These are phyloP conservation scores for Rhynchospora tenuis DNA, from an alignment of 176 grass and related monocot species.

Conservation along the genomic window DNA sequence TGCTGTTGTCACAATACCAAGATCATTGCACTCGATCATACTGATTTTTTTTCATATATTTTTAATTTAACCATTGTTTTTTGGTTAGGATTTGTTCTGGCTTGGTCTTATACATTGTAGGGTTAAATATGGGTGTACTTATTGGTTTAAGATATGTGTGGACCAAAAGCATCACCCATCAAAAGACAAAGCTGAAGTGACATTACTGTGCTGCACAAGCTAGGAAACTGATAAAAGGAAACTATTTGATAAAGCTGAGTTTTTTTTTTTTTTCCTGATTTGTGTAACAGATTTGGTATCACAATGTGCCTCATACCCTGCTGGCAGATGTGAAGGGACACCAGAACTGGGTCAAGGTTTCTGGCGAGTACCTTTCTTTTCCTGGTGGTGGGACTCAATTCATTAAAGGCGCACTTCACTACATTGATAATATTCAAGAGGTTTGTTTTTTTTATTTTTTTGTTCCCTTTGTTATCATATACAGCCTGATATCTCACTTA, in stretches of 20 bases:
- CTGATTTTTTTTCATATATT: not conserved
- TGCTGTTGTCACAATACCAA: not conserved
- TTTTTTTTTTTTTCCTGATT: not conserved
- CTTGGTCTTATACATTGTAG: not conserved
- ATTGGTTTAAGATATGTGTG: not conserved
- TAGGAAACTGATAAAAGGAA: not conserved
- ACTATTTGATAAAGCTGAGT: not conserved
- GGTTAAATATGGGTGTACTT: not conserved
- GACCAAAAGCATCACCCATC: not conserved
- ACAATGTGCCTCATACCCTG: slow-evolving; percentile 75
- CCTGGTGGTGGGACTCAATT: slow-evolving; percentile 94
- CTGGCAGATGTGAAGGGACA: slow-evolving; percentile 65
- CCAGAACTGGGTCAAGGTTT: slow-evolving; percentile 89
- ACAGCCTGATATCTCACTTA: not conserved
- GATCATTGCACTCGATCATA: not conserved
- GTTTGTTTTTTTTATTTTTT: slow-evolving; percentile 23
- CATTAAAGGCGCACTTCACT: slow-evolving; percentile 73
- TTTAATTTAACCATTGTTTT: not conserved
- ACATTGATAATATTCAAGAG: slow-evolving; percentile 70
- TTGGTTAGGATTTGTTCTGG: not conserved
- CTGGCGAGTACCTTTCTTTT: slow-evolving; percentile 83
- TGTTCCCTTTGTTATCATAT: not conserved
- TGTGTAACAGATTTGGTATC: slow-evolving; percentile 72
- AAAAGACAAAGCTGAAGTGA: not conserved
- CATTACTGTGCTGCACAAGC: not conserved